Conservation (phyloP, 371 early-diverging fungal species). For the Actinomucor elegans region DNA sequence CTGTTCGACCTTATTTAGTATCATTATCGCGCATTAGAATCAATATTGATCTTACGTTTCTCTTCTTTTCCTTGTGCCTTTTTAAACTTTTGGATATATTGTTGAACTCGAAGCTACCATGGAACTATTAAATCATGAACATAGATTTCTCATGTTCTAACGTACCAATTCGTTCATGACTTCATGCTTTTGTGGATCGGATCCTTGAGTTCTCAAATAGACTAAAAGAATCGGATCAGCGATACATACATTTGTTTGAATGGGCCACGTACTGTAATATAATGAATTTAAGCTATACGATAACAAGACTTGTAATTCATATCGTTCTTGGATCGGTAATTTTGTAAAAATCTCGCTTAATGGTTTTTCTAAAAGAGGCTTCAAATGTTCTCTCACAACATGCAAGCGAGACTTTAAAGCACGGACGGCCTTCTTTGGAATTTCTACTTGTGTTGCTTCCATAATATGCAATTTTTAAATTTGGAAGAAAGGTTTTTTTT, state of each 20-base stretch:
- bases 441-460: constrained; percentile 4
- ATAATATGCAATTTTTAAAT: not conserved
- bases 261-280: constrained; percentile 47
- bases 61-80: constrained; percentile 36
- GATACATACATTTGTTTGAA: too few relatives aligned
- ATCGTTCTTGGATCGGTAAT: constrained; percentile 45
- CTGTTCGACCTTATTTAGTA: too few relatives aligned
- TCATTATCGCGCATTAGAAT: too few relatives aligned
- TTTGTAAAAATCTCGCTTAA: constrained; percentile 48
- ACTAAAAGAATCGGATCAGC: too few relatives aligned
- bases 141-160: not conserved
- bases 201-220: constrained; percentile 53
- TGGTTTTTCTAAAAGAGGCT: constrained; percentile 45
- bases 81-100: constrained; percentile 53
- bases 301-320: constrained; percentile 55
- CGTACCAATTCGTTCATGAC: constrained; percentile 55
- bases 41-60: constrained; percentile 36
- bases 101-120: constrained; percentile 46
- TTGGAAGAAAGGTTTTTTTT: not conserved
- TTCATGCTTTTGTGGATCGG: constrained; percentile 45
- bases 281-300: constrained; percentile 55
- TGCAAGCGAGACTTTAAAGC: constrained; percentile 41
- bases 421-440: constrained; percentile 35
- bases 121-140: not conserved
- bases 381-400: constrained; percentile 44